Evolutionary conservation across 2,329 filamentous ascomycete genomes (phyloP).

Genomic region (Venturia asperata): DNA sequence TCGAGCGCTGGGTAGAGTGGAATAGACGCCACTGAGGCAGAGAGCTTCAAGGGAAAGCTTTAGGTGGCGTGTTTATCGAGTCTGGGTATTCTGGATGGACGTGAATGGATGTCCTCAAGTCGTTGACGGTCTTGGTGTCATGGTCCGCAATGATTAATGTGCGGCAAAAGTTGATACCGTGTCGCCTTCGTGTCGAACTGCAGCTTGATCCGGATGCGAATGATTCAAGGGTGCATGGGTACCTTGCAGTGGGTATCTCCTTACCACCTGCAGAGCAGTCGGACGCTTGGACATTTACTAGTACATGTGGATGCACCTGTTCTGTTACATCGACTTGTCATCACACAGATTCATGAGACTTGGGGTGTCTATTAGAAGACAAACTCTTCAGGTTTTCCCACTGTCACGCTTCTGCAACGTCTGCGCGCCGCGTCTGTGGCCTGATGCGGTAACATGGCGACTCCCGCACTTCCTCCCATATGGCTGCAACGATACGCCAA

Average conservation of each 20-base stretch:
- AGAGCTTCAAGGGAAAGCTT: neutral
- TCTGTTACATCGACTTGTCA: neutral
- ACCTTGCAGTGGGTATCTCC: neutral
- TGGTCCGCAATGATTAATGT: neutral
- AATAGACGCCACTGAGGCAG: slow-evolving; percentile 6
- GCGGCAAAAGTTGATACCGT: slow-evolving; percentile 13
- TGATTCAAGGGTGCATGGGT: neutral
- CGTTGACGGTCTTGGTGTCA: neutral
- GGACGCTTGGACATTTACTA: neutral
- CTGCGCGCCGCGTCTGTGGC: neutral
- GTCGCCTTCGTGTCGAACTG: neutral
- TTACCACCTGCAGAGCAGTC: neutral
- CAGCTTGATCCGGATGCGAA: neutral
- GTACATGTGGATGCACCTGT: too few relatives aligned
- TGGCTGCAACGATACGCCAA: slow-evolving; percentile 38
- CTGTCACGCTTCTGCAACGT: neutral
- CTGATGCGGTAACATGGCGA: too few relatives aligned
- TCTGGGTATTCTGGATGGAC: neutral
- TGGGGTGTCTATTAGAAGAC: neutral
- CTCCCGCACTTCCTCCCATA: slow-evolving; percentile 19
- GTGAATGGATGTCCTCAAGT: neutral
- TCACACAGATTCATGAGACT: neutral
- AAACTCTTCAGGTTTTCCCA: neutral
- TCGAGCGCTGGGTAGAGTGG: neutral
- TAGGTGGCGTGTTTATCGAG: neutral